phyloP scores from a whole-genome alignment of 164 flowering plant species.

The Umbellularia californica region DNA sequence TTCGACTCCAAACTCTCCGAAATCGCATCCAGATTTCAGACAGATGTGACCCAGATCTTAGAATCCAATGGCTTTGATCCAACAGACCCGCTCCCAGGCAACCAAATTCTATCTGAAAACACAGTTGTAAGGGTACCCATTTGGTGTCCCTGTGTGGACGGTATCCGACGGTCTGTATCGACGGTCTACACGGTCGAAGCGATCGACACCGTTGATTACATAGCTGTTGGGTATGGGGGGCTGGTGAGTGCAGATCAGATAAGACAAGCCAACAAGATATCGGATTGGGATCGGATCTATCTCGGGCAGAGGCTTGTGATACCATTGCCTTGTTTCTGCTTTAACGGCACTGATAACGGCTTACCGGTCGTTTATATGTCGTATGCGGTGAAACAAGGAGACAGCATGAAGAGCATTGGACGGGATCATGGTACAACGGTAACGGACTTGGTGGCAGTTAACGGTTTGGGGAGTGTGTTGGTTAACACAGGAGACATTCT shows the following conservation, averaged over 20 bases:
- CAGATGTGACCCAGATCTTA: conserved; percentile 10
- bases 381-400: conserved; percentile 24
- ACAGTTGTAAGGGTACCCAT: conserved; percentile 23
- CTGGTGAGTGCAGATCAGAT: conserved; percentile 31
- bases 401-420: conserved; percentile 23
- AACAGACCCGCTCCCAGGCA: background rate
- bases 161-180: conserved; percentile 24
- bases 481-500: conserved; percentile 25
- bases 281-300: background rate
- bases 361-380: conserved; percentile 19
- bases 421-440: conserved; percentile 11
- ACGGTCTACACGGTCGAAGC: conserved; percentile 12
- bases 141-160: conserved; percentile 28
- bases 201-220: conserved; percentile 22
- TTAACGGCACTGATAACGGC: conserved; percentile 20
- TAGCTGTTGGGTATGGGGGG: conserved; percentile 23
- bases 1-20: conserved; percentile 28
- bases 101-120: conserved; percentile 15
- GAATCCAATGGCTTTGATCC: conserved; percentile 19
- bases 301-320: conserved; percentile 17
- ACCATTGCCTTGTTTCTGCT: conserved; percentile 30
- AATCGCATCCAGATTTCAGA: conserved; percentile 19
- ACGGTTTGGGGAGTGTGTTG: conserved; percentile 10
- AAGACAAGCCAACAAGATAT: conserved; percentile 11
- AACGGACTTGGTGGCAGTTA: conserved; percentile 19